Evolutionary conservation across 129 eudicot species (phyloP), one percentile per base, ranked within the genome.

Genomic region (Pseudognaphalium luteoalbum): DNA sequence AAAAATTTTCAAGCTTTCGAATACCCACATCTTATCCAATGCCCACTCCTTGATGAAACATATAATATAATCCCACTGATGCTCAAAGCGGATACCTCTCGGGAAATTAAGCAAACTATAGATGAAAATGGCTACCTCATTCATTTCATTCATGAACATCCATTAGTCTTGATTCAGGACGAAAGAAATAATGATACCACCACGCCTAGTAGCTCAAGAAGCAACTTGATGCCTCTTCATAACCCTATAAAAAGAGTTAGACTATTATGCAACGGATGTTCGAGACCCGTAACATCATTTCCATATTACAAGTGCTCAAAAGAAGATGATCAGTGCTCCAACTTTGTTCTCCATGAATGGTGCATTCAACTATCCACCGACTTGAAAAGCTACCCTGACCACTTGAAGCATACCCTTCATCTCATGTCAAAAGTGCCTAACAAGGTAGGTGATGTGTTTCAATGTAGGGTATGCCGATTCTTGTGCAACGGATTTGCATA

Each of bases 301-400:
- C 76, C 68, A 34, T 72, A 56, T 72, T 72, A 72, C 67, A 34
- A 57, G 14, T 72, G 67, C 35, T 57, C 77, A 7, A 6, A 8
- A 54, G 11, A 72, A 32, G 11, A n/a, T 30, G 19, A 25, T 25
- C 28, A 72, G 28, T 19, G 58, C 15, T 28, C 33, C 3, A 28
- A 58, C 20, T 73, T 73, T 57, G 77, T 35, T 58, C 67, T 73
- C 56, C 77, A 58, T 14, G 33, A 73, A 3, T 57, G 76, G 67
- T 72, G 76, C 34, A 35, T 22, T 42, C 34, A 32, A 16, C 66
- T 58, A 73, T 52, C 20, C 7, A 20, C 29, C 6, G 21, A 57
- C 34, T 2, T 57, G 22, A 11, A 35, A 16, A n/a, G 16, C 30
- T 44, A 52, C 21, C 50, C 17, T 7, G 22, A 17, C 67, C 68